Conservation (phyloP, 2,329 filamentous ascomycete species). For the Claviceps lovelessii region DNA sequence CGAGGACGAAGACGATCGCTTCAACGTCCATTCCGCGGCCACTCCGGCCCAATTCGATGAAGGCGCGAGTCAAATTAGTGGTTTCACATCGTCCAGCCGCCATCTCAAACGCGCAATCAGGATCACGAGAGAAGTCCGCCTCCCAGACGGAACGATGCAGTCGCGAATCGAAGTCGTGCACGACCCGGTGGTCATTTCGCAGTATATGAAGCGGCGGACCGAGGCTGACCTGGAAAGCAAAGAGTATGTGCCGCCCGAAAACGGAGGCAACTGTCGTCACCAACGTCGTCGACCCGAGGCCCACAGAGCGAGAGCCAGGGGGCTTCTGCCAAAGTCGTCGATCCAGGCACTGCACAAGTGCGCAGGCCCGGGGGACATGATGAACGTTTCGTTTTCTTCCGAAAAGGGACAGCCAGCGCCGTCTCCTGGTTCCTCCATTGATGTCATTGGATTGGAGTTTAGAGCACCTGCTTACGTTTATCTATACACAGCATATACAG, state of each 20-base stretch:
- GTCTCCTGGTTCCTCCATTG: slow-evolving; percentile 15
- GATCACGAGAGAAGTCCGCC: slow-evolving; percentile 51
- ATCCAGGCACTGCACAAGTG: slow-evolving; percentile 11
- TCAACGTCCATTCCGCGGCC: slow-evolving; percentile 57
- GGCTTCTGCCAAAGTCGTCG: slow-evolving; percentile 6
- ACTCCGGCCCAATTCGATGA: slow-evolving; percentile 60
- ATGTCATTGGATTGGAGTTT: slow-evolving; percentile 21
- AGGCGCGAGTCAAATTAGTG: slow-evolving; percentile 63
- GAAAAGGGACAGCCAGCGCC: slow-evolving; percentile 12
- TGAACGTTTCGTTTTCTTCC: background rate
- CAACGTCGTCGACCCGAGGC: slow-evolving; percentile 1
- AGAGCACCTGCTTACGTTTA: slow-evolving; percentile 24
- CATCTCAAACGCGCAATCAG: slow-evolving; percentile 51
- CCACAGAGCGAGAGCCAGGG: slow-evolving; percentile 6
- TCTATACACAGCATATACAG: slow-evolving; percentile 33
- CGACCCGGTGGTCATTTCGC: slow-evolving; percentile 74
- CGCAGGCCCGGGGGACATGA: slow-evolving; percentile 8
- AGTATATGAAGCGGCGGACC: slow-evolving; percentile 69
- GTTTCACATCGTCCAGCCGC: slow-evolving; percentile 50
- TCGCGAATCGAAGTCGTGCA: slow-evolving; percentile 55
- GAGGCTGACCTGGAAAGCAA: slow-evolving; percentile 57
- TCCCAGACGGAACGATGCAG: slow-evolving; percentile 36
- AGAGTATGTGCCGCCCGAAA: slow-evolving; percentile 40
- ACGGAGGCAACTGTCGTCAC: too few species aligned
- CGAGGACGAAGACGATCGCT: slow-evolving; percentile 50